Evolutionary conservation across 129 eudicot species (phyloP).

Genomic region (Artemisia annua): DNA sequence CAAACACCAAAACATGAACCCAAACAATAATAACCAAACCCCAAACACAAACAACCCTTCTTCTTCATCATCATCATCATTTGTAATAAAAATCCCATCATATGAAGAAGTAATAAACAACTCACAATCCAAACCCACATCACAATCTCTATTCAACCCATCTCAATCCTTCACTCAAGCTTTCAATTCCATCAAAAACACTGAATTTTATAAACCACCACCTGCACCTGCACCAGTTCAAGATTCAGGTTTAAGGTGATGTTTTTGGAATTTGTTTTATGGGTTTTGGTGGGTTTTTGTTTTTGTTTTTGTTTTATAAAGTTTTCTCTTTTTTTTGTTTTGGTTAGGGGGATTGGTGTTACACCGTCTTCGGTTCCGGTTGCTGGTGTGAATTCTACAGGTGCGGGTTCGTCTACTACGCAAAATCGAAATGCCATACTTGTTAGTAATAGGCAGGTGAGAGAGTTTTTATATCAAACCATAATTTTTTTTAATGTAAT

Average conservation of each 20-base stretch:
- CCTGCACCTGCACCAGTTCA: no score
- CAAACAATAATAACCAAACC: conserved; percentile 15
- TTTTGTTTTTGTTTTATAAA: background rate
- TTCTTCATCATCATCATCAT: conserved; percentile 27
- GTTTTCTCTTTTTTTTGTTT: background rate
- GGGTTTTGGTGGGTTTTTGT: conserved; percentile 14
- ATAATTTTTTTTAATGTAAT: no score
- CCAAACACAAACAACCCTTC: conserved; percentile 23
- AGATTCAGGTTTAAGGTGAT: no score
- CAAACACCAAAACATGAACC: conserved; percentile 22
- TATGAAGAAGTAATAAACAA: conserved; percentile 54
- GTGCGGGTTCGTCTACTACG: conserved; percentile 28
- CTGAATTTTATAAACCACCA: conserved; percentile 63
- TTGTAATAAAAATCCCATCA: conserved; percentile 71
- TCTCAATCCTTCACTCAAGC: conserved; percentile 83
- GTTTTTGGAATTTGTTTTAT: no score
- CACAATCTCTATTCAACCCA: conserved; percentile 61
- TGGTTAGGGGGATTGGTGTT: conserved; percentile 33
- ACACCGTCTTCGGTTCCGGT: conserved; percentile 32
- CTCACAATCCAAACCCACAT: conserved; percentile 52
- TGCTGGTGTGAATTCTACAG: conserved; percentile 19
- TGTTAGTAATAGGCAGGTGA: conserved; percentile 94
- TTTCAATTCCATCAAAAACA: conserved; percentile 69
- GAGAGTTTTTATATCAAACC: background rate
- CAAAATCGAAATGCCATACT: conserved; percentile 70